Evolutionary conservation across 2,329 filamentous ascomycete genomes (phyloP).

Genomic region (Periconia macrospinosa): DNA sequence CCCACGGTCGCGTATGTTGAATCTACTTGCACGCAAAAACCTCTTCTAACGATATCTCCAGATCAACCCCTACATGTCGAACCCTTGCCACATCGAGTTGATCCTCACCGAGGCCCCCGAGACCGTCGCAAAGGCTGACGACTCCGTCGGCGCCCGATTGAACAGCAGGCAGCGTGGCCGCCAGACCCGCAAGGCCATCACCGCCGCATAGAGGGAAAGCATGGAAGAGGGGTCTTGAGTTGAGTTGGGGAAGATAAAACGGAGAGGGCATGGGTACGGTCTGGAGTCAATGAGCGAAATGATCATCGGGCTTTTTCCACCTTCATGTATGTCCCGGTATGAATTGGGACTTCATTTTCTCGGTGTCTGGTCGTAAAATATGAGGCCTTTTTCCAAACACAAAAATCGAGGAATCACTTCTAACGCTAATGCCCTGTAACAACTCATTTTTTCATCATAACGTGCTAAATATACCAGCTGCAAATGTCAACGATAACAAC

Average conservation of each 20-base stretch:
- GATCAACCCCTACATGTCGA: conserved; percentile 99
- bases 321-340: conserved; percentile 38
- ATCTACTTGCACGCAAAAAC: neutral
- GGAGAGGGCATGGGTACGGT: conserved; percentile 39
- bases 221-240: conserved; percentile 11
- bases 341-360: conserved; percentile 42
- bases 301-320: conserved; percentile 43
- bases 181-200: conserved; percentile 64
- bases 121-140: conserved; percentile 85
- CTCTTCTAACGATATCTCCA: conserved; percentile 44
- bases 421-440: neutral
- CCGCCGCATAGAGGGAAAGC: conserved; percentile 50
- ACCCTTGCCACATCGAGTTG: conserved; percentile 99
- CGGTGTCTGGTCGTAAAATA: conserved; percentile 43
- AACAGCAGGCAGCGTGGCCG: conserved; percentile 89
- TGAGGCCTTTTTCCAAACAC: conserved; percentile 34
- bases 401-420: neutral
- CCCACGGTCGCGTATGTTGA: conserved; percentile 94
- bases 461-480: conserved; percentile 2
- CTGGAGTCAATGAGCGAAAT: conserved; percentile 44
- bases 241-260: conserved; percentile 23
- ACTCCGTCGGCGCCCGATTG: conserved; percentile 71
- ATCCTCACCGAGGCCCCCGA: conserved; percentile 98
- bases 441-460: neutral
- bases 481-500: conserved; percentile 5